These are phyloP conservation scores for Solanum bulbocastanum DNA, from an alignment of 257 asterid genomes.

Conservation along the genomic window DNA sequence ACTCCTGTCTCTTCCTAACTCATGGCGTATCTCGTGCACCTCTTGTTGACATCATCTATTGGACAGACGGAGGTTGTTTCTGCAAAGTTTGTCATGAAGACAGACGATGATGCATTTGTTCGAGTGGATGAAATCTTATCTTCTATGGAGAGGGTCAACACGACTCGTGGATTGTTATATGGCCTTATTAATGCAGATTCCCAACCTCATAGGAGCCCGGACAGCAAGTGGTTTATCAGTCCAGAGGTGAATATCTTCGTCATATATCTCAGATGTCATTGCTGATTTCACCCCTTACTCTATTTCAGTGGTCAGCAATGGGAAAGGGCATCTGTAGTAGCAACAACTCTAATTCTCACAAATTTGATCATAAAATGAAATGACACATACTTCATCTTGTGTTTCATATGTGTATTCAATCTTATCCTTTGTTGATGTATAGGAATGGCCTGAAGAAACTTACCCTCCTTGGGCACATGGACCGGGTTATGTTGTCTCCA, in stretches of 20 bases:
- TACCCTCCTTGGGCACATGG: slow-evolving; percentile 98
- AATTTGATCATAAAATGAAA: not conserved
- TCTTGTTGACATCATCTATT: slow-evolving; percentile 38
- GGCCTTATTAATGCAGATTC: slow-evolving; percentile 87
- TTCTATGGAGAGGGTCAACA: slow-evolving; percentile 43
- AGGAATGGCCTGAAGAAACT: slow-evolving; percentile 85
- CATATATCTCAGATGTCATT: not conserved
- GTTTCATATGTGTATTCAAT: not conserved
- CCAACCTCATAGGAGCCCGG: slow-evolving; percentile 68
- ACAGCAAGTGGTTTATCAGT: slow-evolving; percentile 96
- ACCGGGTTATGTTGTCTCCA: slow-evolving; percentile 85
- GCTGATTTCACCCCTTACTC: not conserved
- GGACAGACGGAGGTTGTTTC: slow-evolving; percentile 80
- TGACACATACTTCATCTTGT: not conserved
- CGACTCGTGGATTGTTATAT: slow-evolving; percentile 65
- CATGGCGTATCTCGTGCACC: slow-evolving; percentile 6
- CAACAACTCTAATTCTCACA: not conserved
- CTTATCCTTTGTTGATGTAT: slow-evolving; percentile 5
- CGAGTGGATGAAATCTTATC: slow-evolving; percentile 83
- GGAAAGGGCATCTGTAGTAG: not conserved
- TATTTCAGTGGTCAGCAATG: not conserved
- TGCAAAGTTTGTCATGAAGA: slow-evolving; percentile 87
- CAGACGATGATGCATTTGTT: slow-evolving; percentile 97
- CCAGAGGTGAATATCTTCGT: slow-evolving; percentile 50
- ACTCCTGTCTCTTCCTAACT: slow-evolving; percentile 24